Conservation (phyloP, 176 grass and related monocot genomes). For the Saccharum spontaneum region DNA sequence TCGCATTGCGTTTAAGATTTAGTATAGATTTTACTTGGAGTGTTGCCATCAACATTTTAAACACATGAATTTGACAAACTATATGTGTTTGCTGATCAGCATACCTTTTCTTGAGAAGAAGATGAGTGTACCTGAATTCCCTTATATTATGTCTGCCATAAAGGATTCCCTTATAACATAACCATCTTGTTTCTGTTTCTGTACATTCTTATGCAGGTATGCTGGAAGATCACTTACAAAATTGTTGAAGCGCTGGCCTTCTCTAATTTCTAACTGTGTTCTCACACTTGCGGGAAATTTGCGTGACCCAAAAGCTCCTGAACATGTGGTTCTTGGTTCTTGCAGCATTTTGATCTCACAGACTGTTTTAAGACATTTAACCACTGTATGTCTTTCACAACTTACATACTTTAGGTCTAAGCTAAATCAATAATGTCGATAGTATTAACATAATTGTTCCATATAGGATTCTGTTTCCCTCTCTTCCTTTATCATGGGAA, state of each 20-base stretch:
- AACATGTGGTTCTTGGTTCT: slow-evolving; percentile 86
- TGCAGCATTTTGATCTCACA: slow-evolving; percentile 72
- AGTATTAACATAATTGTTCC: slow-evolving; percentile 37
- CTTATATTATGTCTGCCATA: neutral
- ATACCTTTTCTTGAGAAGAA: neutral
- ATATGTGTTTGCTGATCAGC: neutral
- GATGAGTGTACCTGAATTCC: neutral
- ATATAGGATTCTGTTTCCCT: slow-evolving; percentile 73
- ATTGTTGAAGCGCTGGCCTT: slow-evolving; percentile 86
- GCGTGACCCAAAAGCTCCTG: slow-evolving; percentile 60
- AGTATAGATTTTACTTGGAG: slow-evolving; percentile 5
- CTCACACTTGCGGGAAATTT: slow-evolving; percentile 61
- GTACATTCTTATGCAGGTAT: slow-evolving; percentile 58
- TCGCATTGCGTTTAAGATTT: neutral
- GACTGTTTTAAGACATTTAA: slow-evolving; percentile 77
- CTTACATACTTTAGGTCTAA: neutral
- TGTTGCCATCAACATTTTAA: slow-evolving; percentile 11
- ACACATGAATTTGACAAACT: slow-evolving; percentile 17
- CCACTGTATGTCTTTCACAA: slow-evolving; percentile 53
- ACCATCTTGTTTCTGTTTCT: slow-evolving; percentile 21
- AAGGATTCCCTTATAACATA: slow-evolving; percentile 9
- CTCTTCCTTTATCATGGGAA: slow-evolving; percentile 79
- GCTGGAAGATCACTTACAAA: slow-evolving; percentile 81
- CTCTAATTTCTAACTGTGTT: slow-evolving; percentile 74
- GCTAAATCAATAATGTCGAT: slow-evolving; percentile 23